Evolutionary conservation across 352 stramenopile genomes (phyloP).

Genomic region (Pythium scleroteichum): DNA sequence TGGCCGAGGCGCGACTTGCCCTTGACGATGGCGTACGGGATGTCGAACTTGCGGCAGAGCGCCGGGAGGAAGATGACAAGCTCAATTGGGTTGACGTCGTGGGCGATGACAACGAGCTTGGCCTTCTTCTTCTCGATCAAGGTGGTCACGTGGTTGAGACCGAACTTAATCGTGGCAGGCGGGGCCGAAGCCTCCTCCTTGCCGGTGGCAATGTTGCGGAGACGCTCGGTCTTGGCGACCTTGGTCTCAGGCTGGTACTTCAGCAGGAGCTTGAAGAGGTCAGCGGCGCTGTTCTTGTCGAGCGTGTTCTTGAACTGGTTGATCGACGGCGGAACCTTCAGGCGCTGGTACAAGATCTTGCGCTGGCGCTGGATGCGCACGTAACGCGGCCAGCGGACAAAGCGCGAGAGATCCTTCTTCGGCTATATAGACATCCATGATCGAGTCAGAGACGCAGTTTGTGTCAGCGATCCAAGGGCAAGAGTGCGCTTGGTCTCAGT

Average conservation of each 20-base stretch:
- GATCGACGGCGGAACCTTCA: constrained; percentile 98
- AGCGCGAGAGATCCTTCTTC: constrained; percentile 96
- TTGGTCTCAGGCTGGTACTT: constrained; percentile 99
- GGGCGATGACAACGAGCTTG: constrained; percentile 98
- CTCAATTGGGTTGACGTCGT: constrained; percentile 98
- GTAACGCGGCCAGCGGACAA: constrained; percentile 99
- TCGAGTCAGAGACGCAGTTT: neutral
- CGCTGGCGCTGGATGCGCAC: constrained; percentile 98
- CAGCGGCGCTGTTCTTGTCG: constrained; percentile 98
- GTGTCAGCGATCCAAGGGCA: neutral
- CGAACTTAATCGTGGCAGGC: constrained; percentile 96
- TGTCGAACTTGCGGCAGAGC: constrained; percentile 99
- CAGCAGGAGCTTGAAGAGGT: constrained; percentile 98
- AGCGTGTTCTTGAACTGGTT: constrained; percentile 99
- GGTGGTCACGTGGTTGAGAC: constrained; percentile 99
- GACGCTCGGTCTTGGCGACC: constrained; percentile 96
- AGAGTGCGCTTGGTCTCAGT: constrained; percentile 1
- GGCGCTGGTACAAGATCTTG: constrained; percentile 98
- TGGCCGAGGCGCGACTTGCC: constrained; percentile 98
- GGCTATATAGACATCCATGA: constrained; percentile 64
- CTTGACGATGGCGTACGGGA: constrained; percentile 99
- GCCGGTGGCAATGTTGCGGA: constrained; percentile 96
- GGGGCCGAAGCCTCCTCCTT: constrained; percentile 90
- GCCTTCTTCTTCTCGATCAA: constrained; percentile 99
- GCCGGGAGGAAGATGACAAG: constrained; percentile 98